Conservation (phyloP, 768 basidiomycete genomes). For the Amanita subjunquillea region DNA sequence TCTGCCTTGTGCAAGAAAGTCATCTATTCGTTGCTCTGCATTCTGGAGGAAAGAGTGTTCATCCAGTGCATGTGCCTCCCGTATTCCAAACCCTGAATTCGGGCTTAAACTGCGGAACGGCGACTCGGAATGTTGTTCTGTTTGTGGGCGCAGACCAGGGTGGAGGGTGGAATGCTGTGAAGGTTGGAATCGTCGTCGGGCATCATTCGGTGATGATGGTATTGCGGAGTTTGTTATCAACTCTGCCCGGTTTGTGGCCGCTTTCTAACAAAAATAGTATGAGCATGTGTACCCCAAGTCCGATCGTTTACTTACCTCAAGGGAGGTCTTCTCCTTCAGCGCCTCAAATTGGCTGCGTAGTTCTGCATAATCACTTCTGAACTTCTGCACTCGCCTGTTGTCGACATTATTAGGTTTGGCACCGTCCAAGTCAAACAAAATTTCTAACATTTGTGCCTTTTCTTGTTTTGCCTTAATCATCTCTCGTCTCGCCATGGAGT, state of each 20-base stretch:
- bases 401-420: constrained; percentile 3
- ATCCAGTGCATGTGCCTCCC: constrained; percentile 72
- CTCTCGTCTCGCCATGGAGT: constrained; percentile 92
- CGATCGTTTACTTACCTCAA: constrained; percentile 22
- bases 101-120: constrained; percentile 65
- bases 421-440: neutral
- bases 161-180: constrained; percentile 44
- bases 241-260: constrained; percentile 50
- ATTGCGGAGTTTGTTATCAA: constrained; percentile 42
- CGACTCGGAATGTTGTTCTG: constrained; percentile 60
- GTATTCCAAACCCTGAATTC: constrained; percentile 38
- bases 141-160: constrained; percentile 37
- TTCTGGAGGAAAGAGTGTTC: constrained; percentile 88
- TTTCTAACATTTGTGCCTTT: constrained; percentile 79
- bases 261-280: constrained; percentile 31
- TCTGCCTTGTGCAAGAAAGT: constrained; percentile 85
- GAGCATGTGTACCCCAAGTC: neutral
- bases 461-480: constrained; percentile 95
- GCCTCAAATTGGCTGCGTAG: constrained; percentile 76
- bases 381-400: constrained; percentile 83
- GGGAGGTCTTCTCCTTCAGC: constrained; percentile 50
- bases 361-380: constrained; percentile 78
- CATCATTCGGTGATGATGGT: constrained; percentile 36
- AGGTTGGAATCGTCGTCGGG: constrained; percentile 57
- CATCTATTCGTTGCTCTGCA: constrained; percentile 75